These are phyloP conservation scores for Copromyces sp. DNA, from an alignment of 495 filamentous ascomycete species.

Conservation along the genomic window DNA sequence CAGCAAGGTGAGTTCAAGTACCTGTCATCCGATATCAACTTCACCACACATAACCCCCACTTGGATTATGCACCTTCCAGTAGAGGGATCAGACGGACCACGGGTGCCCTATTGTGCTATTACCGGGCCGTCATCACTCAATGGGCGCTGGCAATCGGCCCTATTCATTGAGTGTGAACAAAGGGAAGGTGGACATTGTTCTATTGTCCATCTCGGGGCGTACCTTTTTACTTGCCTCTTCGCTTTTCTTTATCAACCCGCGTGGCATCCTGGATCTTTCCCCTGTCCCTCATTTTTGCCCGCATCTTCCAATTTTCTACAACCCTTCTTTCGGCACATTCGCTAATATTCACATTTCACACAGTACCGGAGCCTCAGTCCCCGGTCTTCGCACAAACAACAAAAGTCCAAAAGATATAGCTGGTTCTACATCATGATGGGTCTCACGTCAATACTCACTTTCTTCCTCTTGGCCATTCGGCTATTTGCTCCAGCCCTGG, in stretches of 20 bases:
- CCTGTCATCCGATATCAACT: background rate
- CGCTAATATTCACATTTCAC: background rate
- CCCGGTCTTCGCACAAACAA: slow-evolving; percentile 2
- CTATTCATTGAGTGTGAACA: background rate
- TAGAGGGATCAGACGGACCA: background rate
- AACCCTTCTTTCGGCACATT: background rate
- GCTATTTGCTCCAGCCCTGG: slow-evolving; percentile 23
- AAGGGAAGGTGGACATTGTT: background rate
- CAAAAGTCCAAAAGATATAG: slow-evolving; percentile 20
- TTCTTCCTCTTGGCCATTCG: slow-evolving; percentile 26
- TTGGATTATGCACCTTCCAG: background rate
- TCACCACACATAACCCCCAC: background rate
- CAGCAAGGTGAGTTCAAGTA: background rate
- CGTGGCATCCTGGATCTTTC: slow-evolving; percentile 5
- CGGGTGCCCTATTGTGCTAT: background rate
- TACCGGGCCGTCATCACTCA: background rate
- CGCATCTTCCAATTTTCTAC: slow-evolving; percentile 7
- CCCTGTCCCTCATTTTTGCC: slow-evolving; percentile 11
- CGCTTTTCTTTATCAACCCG: slow-evolving; percentile 3
- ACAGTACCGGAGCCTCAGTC: slow-evolving; percentile 1
- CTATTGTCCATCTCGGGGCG: background rate
- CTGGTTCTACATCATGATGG: slow-evolving; percentile 36
- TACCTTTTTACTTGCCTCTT: background rate
- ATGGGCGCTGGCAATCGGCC: background rate
- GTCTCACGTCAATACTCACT: slow-evolving; percentile 28